Evolutionary conservation across 345 rosid species (phyloP).

Genomic region (Dimocarpus longan): DNA sequence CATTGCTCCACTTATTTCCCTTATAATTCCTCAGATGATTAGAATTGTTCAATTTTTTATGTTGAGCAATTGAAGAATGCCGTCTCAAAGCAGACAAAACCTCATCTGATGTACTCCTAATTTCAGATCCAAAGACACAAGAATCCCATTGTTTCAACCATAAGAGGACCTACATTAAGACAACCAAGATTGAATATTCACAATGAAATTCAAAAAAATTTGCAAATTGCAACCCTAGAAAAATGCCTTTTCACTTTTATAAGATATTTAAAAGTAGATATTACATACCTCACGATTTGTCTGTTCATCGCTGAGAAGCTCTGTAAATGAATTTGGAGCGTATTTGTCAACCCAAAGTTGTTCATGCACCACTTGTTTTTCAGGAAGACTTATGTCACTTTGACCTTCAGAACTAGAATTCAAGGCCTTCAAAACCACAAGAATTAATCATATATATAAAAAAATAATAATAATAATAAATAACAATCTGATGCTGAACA

Average conservation of each 20-base stretch:
- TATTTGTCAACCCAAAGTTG: conserved; percentile 96
- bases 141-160: conserved; percentile 99
- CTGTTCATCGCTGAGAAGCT: conserved; percentile 96
- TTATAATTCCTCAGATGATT: conserved; percentile 48
- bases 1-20: conserved; percentile 52
- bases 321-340: conserved; percentile 90
- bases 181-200: conserved; percentile 14
- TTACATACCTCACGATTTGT: conserved; percentile 88
- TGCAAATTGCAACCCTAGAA: conserved; percentile 10
- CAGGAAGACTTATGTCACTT: conserved; percentile 40
- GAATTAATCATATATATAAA: not conserved
- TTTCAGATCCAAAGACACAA: conserved; percentile 93
- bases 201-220: not conserved
- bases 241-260: conserved; percentile 12
- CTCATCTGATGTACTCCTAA: conserved; percentile 87
- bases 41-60: conserved; percentile 50
- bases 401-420: conserved; percentile 62
- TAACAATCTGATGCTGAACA: not conserved
- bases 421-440: conserved; percentile 64
- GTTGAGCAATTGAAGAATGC: conserved; percentile 69
- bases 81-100: conserved; percentile 84
- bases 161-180: conserved; percentile 65
- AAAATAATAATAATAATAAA: too few species aligned
- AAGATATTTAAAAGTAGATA: conserved; percentile 16
- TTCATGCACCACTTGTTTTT: conserved; percentile 50